These are phyloP conservation scores for Aciculosporium take DNA, from an alignment of 2,329 filamentous ascomycete genomes.

Conservation along the genomic window DNA sequence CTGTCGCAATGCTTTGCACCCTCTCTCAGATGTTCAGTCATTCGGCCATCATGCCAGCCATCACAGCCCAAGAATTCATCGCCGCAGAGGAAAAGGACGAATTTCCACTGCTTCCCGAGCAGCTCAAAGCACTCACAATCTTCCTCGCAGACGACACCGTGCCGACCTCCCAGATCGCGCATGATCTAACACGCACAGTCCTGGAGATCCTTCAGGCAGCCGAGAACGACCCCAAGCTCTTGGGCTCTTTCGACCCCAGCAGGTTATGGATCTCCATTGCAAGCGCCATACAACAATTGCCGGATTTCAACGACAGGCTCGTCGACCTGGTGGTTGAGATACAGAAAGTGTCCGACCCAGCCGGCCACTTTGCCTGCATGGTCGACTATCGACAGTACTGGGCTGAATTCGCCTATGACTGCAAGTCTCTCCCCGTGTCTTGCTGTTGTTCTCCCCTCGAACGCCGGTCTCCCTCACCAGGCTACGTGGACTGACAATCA, in stretches of 20 bases:
- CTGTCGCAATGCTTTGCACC: no score
- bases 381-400: background rate
- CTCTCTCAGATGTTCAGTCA: no score
- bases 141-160: background rate
- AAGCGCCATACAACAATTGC: background rate
- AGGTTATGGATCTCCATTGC: slow-evolving; percentile 1
- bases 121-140: background rate
- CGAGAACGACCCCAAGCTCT: background rate
- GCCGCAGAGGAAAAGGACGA: background rate
- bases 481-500: background rate
- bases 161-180: background rate
- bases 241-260: background rate
- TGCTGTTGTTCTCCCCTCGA: background rate
- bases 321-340: slow-evolving; percentile 1
- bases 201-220: background rate
- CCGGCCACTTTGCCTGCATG: background rate
- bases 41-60: background rate
- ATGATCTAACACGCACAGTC: background rate
- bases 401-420: slow-evolving; percentile 1
- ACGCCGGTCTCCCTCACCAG: background rate
- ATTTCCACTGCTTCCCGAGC: background rate
- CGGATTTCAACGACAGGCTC: background rate
- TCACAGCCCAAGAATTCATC: background rate
- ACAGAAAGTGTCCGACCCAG: slow-evolving; percentile 1
- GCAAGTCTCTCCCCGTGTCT: background rate